Evolutionary conservation across 164 flowering plant genomes (phyloP), one percentile per base, ranked within the genome.

Genomic region (Macadamia tetraphylla): DNA sequence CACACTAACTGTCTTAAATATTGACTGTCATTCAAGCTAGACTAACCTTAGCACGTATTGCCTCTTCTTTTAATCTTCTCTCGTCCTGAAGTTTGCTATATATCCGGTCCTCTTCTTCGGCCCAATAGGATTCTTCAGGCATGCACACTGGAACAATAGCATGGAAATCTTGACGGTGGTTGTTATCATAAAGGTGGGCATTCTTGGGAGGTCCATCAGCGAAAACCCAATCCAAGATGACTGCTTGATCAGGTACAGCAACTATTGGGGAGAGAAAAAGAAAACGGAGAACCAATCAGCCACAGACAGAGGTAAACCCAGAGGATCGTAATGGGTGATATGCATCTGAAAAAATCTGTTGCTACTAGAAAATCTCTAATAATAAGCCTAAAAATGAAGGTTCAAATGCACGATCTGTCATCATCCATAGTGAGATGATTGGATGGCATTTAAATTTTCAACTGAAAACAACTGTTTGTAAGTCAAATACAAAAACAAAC

Each of bases 181-280:
- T 95, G 81, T 95, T 95, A 78, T 95, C 99, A 79, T 89, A 95
- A 59, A 84, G 52, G 58, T 35, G 71, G 13, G 99, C 97, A 53
- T 68, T 74, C 71, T 77, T 72, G 49, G 97, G 98, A 46, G 94
- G 92, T 61, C 99, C 98, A 82, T 95, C 88, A 75, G 99, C 94
- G 79, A 95, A 86, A 69, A 95, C 99, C 98, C 99, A 95, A 77
- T 95, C 91, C 85, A 95, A 69, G 63, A 91, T 85, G 71, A 85
- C 68, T 58, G 98, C 91, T 65, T 70, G 75, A 67, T 87, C 88
- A 68, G 97, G 99, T 42, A 92, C 86, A 72, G 70, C 71, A 76
- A 95, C 99, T 95, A 35, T 35, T 35, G 40, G 40, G 5, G 40
- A 35, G 40, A 35, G 73, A 77, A 9, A 9, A 46, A 84, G 31